Percentiles rank a stretch among this genome's conserved stretches.
Evolutionary conservation across 2,329 filamentous ascomycete genomes (phyloP).

Genomic region (Graphilbum fragrans): DNA sequence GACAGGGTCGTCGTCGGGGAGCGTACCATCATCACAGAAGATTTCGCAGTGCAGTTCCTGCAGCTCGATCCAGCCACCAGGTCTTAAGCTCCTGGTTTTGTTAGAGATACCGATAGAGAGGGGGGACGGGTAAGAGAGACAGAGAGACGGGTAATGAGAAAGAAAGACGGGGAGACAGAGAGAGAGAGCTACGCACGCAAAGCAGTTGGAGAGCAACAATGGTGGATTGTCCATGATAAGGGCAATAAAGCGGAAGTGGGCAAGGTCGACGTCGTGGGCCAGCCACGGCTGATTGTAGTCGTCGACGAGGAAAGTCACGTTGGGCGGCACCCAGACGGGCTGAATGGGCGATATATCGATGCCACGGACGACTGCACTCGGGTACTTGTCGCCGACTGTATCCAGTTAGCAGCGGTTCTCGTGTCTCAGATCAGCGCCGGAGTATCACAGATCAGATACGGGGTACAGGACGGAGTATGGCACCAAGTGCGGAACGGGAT

Average conservation of each 20-base stretch:
- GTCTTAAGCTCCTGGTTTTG: conserved; percentile 24
- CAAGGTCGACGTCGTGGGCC: conserved; percentile 29
- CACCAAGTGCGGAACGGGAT: background rate
- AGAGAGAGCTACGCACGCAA: conserved; percentile 2
- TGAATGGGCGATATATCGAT: conserved; percentile 31
- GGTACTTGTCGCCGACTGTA: conserved; percentile 4
- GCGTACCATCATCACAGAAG: conserved; percentile 17
- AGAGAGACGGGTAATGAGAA: background rate
- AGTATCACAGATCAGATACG: too few species aligned
- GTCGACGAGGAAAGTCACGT: conserved; percentile 63
- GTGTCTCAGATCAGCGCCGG: too few species aligned
- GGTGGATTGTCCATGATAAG: conserved; percentile 36
- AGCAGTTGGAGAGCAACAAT: conserved; percentile 20
- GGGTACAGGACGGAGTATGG: background rate
- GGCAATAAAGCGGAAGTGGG: conserved; percentile 36
- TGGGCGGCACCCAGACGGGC: conserved; percentile 51
- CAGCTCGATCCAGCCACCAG: conserved; percentile 41
- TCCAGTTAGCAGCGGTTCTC: too few species aligned
- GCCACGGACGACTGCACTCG: conserved; percentile 6
- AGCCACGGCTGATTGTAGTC: conserved; percentile 24
- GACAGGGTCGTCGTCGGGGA: conserved; percentile 26
- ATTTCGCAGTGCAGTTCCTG: conserved; percentile 29
- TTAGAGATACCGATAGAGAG: conserved; percentile 6
- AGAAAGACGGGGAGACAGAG: background rate
- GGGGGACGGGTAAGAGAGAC: background rate